Percentiles rank a stretch among this genome's conserved stretches.
These are phyloP conservation scores for Lactarius akahatsu DNA, from an alignment of 768 basidiomycete genomes.

Conservation along the genomic window DNA sequence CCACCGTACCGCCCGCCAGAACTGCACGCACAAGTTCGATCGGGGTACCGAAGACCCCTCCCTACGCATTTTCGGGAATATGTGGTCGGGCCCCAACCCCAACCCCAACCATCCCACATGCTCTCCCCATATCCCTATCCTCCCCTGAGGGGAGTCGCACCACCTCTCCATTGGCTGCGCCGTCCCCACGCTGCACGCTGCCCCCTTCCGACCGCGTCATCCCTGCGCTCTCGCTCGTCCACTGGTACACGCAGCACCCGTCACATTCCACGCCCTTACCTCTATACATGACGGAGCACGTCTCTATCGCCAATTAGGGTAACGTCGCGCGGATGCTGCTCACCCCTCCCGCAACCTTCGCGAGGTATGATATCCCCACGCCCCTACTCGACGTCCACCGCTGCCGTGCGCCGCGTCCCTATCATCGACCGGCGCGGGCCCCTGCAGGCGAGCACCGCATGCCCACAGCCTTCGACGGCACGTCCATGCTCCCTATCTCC, in stretches of 20 bases:
- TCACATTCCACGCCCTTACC: constrained; percentile 58
- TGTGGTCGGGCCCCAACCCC: constrained; percentile 44
- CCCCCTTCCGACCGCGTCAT: constrained; percentile 51
- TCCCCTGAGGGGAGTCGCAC: constrained; percentile 54
- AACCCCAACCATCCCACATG: constrained; percentile 47
- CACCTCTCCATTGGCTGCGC: constrained; percentile 91
- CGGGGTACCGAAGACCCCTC: constrained; percentile 73
- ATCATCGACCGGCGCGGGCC: constrained; percentile 87
- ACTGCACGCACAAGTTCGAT: constrained; percentile 96
- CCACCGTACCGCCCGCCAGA: constrained; percentile 48
- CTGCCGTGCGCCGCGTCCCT: constrained; percentile 70
- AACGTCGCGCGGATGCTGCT: constrained; percentile 91
- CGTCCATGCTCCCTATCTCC: constrained; percentile 63
- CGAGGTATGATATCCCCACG: constrained; percentile 74
- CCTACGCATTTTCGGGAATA: constrained; percentile 90
- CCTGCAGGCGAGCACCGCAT: constrained; percentile 89
- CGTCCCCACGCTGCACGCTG: constrained; percentile 56
- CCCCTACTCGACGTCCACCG: constrained; percentile 68
- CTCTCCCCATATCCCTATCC: constrained; percentile 56
- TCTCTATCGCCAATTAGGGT: constrained; percentile 64
- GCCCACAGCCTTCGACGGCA: constrained; percentile 61
- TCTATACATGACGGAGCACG: constrained; percentile 63
- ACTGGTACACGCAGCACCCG: constrained; percentile 96
- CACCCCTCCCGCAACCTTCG: constrained; percentile 61
- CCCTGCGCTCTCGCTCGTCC: constrained; percentile 81